Evolutionary conservation across 2,329 filamentous ascomycete genomes (phyloP).

Genomic region (Trematosphaeria pertusa): DNA sequence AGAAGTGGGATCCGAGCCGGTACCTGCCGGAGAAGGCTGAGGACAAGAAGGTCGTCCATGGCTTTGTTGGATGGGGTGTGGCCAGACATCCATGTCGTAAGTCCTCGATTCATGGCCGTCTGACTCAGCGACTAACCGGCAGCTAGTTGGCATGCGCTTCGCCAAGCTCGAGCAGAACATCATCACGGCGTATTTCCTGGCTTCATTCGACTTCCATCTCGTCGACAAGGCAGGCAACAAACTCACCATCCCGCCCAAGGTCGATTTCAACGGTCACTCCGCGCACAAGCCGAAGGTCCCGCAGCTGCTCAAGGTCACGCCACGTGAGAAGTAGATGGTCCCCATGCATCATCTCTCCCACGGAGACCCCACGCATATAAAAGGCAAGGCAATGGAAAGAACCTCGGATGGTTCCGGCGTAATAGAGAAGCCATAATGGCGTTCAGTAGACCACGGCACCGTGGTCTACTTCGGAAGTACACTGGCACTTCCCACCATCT

Average conservation of each 20-base stretch:
- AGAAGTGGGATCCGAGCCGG: constrained; percentile 59
- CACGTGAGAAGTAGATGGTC: constrained; percentile 28
- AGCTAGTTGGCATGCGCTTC: constrained; percentile 49
- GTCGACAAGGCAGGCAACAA: constrained; percentile 50
- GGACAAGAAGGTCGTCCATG: constrained; percentile 51
- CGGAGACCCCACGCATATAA: no score
- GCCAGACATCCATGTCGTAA: constrained; percentile 53
- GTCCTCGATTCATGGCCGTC: constrained; percentile 14
- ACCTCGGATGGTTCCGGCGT: no score
- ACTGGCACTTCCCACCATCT: no score
- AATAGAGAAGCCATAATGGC: no score
- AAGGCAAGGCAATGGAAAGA: no score
- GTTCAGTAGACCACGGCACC: no score
- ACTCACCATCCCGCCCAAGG: constrained; percentile 34
- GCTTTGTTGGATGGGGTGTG: constrained; percentile 48
- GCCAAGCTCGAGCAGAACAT: constrained; percentile 62
- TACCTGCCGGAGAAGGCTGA: constrained; percentile 58
- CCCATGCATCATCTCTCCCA: no score
- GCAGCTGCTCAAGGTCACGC: constrained; percentile 50
- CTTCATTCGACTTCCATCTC: constrained; percentile 57
- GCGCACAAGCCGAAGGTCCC: constrained; percentile 50
- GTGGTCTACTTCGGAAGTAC: no score
- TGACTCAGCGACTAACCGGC: constrained; percentile 4
- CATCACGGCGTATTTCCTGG: constrained; percentile 58
- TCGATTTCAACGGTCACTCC: constrained; percentile 48